phyloP scores from a whole-genome alignment of 352 stramenopile species.

The Phytopythium sindhum region DNA sequence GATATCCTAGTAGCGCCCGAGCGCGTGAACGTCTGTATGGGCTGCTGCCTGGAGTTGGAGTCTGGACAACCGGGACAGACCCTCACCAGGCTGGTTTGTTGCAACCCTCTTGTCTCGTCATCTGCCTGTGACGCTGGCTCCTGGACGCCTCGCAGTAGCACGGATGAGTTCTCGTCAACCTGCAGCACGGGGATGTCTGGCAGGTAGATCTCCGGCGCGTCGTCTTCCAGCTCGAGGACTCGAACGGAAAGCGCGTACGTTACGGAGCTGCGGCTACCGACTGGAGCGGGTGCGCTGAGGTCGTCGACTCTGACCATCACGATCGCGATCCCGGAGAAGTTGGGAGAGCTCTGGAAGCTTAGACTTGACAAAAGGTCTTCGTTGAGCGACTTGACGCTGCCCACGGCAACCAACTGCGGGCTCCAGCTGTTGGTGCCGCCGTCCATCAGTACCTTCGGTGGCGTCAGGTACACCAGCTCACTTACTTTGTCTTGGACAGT shows the following conservation, averaged over 20 bases:
- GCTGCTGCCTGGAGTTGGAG: slow-evolving; percentile 16
- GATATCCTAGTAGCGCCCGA: slow-evolving; percentile 9
- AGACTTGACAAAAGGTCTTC: slow-evolving; percentile 30
- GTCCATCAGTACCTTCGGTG: not conserved
- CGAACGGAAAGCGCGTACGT: slow-evolving; percentile 35
- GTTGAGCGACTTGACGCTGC: slow-evolving; percentile 31
- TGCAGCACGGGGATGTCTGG: slow-evolving; percentile 30
- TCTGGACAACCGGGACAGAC: slow-evolving; percentile 19
- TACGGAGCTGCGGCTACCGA: not conserved
- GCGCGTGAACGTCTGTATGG: slow-evolving; percentile 15
- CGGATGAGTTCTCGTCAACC: slow-evolving; percentile 32
- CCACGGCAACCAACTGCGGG: slow-evolving; percentile 22
- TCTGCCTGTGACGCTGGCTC: not conserved
- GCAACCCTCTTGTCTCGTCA: not conserved
- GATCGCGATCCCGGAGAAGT: slow-evolving; percentile 24
- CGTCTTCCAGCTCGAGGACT: slow-evolving; percentile 28
- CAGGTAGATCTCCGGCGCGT: slow-evolving; percentile 34
- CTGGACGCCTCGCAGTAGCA: slow-evolving; percentile 41
- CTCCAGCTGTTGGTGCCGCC: slow-evolving; percentile 10
- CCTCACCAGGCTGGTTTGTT: slow-evolving; percentile 29
- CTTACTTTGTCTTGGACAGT: not conserved
- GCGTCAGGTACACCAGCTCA: not conserved
- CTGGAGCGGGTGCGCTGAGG: not conserved
- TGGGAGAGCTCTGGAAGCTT: slow-evolving; percentile 22
- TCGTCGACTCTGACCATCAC: not conserved